A percentile compares a stretch with the other conserved stretches of the same genome.
These are phyloP conservation scores for Evansstolkia leycettana DNA, from an alignment of 495 filamentous ascomycete species.

Conservation along the genomic window DNA sequence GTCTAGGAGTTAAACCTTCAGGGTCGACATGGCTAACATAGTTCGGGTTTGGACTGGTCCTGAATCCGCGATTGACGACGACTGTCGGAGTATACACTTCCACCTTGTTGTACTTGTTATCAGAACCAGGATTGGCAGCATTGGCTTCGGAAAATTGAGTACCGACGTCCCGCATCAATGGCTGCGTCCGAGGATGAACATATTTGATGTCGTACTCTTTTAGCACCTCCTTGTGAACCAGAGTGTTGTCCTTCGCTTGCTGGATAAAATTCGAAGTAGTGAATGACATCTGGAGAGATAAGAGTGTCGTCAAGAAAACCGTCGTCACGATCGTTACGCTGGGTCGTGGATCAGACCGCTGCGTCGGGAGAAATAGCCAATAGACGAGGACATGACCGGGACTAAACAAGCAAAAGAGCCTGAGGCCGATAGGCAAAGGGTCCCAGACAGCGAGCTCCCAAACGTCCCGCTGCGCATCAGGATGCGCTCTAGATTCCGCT, in stretches of 20 bases:
- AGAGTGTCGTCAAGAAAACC: constrained; percentile 52
- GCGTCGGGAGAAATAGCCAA: constrained; percentile 71
- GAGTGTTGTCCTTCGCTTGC: constrained; percentile 68
- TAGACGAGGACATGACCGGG: constrained; percentile 86
- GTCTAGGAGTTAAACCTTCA: constrained; percentile 36
- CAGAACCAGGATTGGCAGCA: constrained; percentile 28
- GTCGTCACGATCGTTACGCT: constrained; percentile 77
- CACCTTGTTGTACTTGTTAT: constrained; percentile 40
- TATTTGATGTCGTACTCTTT: constrained; percentile 94
- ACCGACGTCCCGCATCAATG: constrained; percentile 69
- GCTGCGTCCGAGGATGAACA: constrained; percentile 79
- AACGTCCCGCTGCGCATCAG: constrained; percentile 74
- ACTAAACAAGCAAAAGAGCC: constrained; percentile 82
- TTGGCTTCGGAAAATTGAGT: constrained; percentile 48
- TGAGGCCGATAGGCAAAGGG: constrained; percentile 69
- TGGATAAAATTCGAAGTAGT: constrained; percentile 62
- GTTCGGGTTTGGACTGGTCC: constrained; percentile 77
- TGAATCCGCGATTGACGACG: constrained; percentile 68
- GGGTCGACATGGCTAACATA: constrained; percentile 72
- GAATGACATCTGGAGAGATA: constrained; percentile 66
- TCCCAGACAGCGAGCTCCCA: constrained; percentile 96
- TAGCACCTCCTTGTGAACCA: constrained; percentile 85
- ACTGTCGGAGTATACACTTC: constrained; percentile 66
- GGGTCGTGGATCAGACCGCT: constrained; percentile 60
- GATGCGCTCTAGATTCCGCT: constrained; percentile 69